Percentiles rank a stretch among this genome's conserved stretches.
Evolutionary conservation across 495 filamentous ascomycete species (phyloP).

Genomic region (Cercophora newfieldiana): DNA sequence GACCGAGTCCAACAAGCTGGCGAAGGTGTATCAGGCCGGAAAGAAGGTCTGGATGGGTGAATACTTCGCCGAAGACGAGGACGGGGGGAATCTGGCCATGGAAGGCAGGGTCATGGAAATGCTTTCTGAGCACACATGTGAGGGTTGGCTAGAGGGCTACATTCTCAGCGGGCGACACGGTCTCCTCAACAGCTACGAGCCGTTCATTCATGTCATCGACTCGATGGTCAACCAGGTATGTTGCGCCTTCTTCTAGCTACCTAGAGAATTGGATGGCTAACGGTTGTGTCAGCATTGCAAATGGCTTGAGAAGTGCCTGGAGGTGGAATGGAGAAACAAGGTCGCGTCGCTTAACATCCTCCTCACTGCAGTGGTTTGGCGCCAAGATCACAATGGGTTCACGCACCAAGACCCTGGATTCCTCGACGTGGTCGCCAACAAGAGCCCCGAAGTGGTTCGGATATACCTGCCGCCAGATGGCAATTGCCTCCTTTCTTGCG

Average conservation of each 20-base stretch:
- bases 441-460: conserved; percentile 70
- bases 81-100: conserved; percentile 65
- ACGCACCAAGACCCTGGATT: conserved; percentile 78
- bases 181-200: conserved; percentile 74
- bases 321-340: conserved; percentile 68
- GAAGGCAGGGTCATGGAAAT: conserved; percentile 76
- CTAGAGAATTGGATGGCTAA: conserved; percentile 2
- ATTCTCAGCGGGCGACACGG: conserved; percentile 69
- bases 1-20: conserved; percentile 74
- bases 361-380: conserved; percentile 71
- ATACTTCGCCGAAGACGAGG: conserved; percentile 68
- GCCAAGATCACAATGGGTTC: conserved; percentile 79
- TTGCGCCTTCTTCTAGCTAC: neutral
- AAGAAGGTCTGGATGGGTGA: conserved; percentile 79
- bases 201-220: conserved; percentile 77
- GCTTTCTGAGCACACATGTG: conserved; percentile 71
- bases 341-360: conserved; percentile 72
- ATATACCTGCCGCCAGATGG: conserved; percentile 77
- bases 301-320: conserved; percentile 73
- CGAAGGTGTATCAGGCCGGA: conserved; percentile 62
- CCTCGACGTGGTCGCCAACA: conserved; percentile 73
- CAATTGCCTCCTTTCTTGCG: conserved; percentile 67
- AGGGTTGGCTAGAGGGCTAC: conserved; percentile 78
- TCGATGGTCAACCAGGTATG: conserved; percentile 69
- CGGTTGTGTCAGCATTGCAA: conserved; percentile 62